Conservation (phyloP, 2,329 filamentous ascomycete species). For the Colletotrichum lupini region DNA sequence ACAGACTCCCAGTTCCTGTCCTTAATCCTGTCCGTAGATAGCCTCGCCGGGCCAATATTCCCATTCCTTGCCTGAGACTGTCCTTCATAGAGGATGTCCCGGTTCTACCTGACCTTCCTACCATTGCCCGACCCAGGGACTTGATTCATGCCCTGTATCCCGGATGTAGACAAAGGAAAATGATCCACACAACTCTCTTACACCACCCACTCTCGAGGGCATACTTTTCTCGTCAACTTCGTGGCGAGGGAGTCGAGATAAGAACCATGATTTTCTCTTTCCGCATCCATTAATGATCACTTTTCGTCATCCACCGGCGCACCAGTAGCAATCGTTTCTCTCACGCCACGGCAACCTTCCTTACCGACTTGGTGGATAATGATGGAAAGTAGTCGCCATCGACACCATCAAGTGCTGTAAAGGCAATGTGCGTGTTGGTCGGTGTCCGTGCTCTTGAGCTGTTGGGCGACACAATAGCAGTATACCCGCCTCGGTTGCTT, state of each 20-base stretch:
- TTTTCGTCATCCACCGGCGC: background rate
- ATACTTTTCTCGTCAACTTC: constrained; percentile 6
- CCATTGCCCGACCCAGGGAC: background rate
- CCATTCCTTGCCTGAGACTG: background rate
- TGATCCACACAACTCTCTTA: constrained; percentile 25
- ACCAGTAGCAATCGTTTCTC: background rate
- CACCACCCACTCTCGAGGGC: constrained; percentile 15
- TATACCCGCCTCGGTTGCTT: constrained; percentile 38
- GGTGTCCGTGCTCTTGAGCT: constrained; percentile 62
- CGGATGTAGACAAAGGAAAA: constrained; percentile 18
- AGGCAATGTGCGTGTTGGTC: constrained; percentile 44
- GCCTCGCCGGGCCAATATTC: background rate
- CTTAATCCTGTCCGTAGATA: background rate
- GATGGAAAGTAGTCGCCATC: constrained; percentile 57
- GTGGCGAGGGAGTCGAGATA: background rate
- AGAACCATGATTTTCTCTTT: background rate
- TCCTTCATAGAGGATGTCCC: background rate
- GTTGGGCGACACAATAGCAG: constrained; percentile 51
- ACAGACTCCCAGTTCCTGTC: background rate
- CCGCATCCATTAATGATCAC: background rate
- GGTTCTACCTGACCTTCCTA: background rate
- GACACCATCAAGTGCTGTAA: constrained; percentile 43
- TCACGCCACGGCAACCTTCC: constrained; percentile 39
- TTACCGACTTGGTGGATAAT: constrained; percentile 45
- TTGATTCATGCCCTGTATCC: background rate